Percentiles rank a stretch among this genome's conserved stretches.
Conservation (phyloP, 75 land plant genomes). For the Pseudotsuga menziesii region DNA sequence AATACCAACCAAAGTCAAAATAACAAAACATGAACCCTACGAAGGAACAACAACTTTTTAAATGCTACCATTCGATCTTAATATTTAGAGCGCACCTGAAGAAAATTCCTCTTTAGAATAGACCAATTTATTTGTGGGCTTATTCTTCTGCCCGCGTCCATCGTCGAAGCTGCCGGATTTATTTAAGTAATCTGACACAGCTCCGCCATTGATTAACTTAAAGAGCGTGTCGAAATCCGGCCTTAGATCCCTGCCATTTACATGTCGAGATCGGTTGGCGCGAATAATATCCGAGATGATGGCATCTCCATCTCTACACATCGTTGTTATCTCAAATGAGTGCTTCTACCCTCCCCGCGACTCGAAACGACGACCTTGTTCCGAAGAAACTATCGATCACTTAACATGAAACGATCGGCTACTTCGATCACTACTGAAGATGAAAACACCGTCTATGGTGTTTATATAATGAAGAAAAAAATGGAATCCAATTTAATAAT, state of each 20-base stretch:
- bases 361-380: too few relatives aligned
- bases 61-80: not conserved
- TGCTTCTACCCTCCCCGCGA: too few relatives aligned
- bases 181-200: not conserved
- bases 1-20: not conserved
- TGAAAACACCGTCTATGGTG: too few relatives aligned
- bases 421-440: too few relatives aligned
- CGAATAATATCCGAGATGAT: not conserved
- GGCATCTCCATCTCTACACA: not conserved
- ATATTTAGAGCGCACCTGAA: not conserved
- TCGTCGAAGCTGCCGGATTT: not conserved
- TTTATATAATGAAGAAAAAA: too few relatives aligned
- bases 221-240: not conserved
- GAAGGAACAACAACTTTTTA: not conserved
- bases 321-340: not conserved
- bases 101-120: not conserved
- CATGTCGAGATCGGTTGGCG: not conserved
- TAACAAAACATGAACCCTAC: not conserved
- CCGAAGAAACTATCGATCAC: too few relatives aligned
- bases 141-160: not conserved
- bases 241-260: not conserved
- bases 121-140: not conserved
- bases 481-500: too few relatives aligned
- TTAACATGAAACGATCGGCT: too few relatives aligned
- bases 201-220: not conserved